Evolutionary conservation across 2,329 filamentous ascomycete species (phyloP).

Genomic region (Colletotrichum lentis): DNA sequence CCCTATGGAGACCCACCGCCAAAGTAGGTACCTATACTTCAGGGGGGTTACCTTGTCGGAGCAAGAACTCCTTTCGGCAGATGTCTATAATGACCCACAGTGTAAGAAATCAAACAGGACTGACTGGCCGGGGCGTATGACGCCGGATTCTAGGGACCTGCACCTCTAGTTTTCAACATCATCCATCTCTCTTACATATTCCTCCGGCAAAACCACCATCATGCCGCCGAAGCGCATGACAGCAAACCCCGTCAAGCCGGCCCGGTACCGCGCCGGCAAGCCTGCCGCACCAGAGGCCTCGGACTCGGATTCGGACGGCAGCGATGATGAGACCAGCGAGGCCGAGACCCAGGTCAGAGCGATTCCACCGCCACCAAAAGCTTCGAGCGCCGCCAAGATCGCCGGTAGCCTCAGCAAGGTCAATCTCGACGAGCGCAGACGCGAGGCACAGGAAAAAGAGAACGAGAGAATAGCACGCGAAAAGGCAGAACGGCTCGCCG

Average conservation of each 20-base stretch:
- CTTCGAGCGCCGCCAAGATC: constrained; percentile 64
- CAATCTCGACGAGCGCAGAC: constrained; percentile 58
- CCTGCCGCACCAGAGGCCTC: constrained; percentile 61
- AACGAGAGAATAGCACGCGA: constrained; percentile 57
- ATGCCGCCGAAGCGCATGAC: constrained; percentile 89
- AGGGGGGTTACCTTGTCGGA: background rate
- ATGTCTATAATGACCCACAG: too few species aligned
- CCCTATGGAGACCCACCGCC: too few species aligned
- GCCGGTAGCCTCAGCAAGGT: constrained; percentile 62
- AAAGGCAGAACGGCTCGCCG: constrained; percentile 60
- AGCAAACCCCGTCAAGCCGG: constrained; percentile 82
- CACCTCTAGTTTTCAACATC: constrained; percentile 16
- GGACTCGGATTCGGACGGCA: constrained; percentile 61
- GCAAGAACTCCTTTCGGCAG: too few species aligned
- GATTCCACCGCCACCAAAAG: constrained; percentile 65
- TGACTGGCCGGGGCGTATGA: too few species aligned
- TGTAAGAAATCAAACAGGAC: too few species aligned
- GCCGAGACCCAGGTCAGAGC: constrained; percentile 42
- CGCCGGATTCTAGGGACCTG: background rate
- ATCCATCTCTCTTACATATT: constrained; percentile 4
- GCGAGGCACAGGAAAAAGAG: constrained; percentile 58
- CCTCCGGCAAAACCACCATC: constrained; percentile 26
- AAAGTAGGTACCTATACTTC: too few species aligned
- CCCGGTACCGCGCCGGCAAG: constrained; percentile 88
- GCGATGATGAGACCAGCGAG: constrained; percentile 49